phyloP scores from a whole-genome alignment of 2,329 filamentous ascomycete species.

The Pyricularia pennisetigena region DNA sequence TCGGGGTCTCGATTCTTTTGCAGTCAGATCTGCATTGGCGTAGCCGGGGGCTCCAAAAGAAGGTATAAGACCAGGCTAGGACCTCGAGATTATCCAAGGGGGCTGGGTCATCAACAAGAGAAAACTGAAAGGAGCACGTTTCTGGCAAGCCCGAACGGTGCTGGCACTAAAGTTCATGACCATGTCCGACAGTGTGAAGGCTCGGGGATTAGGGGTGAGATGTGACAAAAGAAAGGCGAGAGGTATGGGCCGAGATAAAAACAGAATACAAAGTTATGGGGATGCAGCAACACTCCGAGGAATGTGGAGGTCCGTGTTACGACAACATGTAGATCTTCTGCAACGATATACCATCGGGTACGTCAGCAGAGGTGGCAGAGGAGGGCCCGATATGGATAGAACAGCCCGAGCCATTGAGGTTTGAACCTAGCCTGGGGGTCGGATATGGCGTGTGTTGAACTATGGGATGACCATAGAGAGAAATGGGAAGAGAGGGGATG shows the following conservation, averaged over 20 bases:
- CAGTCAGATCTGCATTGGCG: neutral
- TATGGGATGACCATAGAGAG: neutral
- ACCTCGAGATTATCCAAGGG: neutral
- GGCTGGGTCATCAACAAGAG: neutral
- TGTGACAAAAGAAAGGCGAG: neutral
- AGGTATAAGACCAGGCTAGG: neutral
- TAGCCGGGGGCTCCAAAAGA: neutral
- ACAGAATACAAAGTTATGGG: neutral
- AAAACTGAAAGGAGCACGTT: neutral
- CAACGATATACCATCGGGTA: neutral
- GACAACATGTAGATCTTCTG: neutral
- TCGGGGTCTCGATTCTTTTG: neutral
- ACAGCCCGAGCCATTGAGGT: neutral
- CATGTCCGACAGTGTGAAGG: neutral
- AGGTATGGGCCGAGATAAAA: constrained; percentile 1
- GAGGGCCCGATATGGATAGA: neutral
- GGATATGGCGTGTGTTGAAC: neutral
- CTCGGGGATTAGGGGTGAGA: neutral
- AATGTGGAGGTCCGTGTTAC: neutral
- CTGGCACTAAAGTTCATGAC: neutral
- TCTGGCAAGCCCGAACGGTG: neutral
- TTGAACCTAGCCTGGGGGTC: neutral
- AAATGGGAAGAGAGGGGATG: neutral
- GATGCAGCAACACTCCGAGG: neutral
- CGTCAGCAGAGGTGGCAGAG: neutral